Conservation (phyloP, 2,329 filamentous ascomycete species). For the Arthrinium phaeospermum region DNA sequence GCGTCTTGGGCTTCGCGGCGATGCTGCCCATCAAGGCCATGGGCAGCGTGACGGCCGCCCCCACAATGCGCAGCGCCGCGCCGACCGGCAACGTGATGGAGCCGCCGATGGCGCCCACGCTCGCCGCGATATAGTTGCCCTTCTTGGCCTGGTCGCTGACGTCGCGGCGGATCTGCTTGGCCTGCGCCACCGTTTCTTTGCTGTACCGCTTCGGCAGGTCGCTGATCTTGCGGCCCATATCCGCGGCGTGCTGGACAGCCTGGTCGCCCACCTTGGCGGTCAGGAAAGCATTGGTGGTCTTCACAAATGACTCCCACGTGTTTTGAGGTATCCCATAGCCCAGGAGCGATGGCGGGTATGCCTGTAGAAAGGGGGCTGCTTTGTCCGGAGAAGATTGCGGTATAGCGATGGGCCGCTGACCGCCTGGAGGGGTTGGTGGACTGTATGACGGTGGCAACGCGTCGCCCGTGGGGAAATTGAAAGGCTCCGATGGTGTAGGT, state of each 20-base stretch:
- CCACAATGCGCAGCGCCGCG: slow-evolving; percentile 43
- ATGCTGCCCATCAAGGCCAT: slow-evolving; percentile 40
- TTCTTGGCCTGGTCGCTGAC: slow-evolving; percentile 44
- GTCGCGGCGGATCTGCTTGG: slow-evolving; percentile 43
- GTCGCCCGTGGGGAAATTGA: slow-evolving; percentile 44
- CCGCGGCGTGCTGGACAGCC: slow-evolving; percentile 49
- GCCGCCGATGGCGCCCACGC: slow-evolving; percentile 43
- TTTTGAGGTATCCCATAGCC: slow-evolving; percentile 38
- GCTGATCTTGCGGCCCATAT: slow-evolving; percentile 44
- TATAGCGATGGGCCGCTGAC: slow-evolving; percentile 44
- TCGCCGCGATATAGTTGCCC: slow-evolving; percentile 48
- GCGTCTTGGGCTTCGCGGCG: slow-evolving; percentile 45
- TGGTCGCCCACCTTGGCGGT: slow-evolving; percentile 50
- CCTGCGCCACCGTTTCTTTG: slow-evolving; percentile 43
- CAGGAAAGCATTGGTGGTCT: slow-evolving; percentile 52
- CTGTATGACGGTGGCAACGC: slow-evolving; percentile 39
- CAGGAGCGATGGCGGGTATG: slow-evolving; percentile 46
- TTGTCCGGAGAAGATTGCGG: slow-evolving; percentile 44
- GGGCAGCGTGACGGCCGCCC: slow-evolving; percentile 43
- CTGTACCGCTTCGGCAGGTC: slow-evolving; percentile 43
- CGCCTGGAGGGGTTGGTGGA: slow-evolving; percentile 13
- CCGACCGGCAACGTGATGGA: slow-evolving; percentile 46
- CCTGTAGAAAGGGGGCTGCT: slow-evolving; percentile 45
- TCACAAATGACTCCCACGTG: slow-evolving; percentile 36
- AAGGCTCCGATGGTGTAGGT: slow-evolving; percentile 38